Percentiles rank a stretch among this genome's conserved stretches.
These are phyloP conservation scores for Rhypophila decipiens DNA, from an alignment of 495 filamentous ascomycete genomes.

Conservation along the genomic window DNA sequence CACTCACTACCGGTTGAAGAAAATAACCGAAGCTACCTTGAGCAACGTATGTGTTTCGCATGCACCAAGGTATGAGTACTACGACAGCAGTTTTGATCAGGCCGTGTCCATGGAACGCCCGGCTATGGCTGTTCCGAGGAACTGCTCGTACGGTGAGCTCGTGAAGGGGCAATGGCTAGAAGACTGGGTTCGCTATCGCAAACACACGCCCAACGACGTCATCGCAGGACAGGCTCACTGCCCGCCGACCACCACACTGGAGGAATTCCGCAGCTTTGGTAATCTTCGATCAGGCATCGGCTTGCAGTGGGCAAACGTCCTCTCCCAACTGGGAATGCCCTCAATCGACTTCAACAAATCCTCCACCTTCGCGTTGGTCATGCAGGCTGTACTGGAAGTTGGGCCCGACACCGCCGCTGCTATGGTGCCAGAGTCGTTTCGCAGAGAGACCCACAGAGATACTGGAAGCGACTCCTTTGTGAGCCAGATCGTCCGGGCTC, in stretches of 20 bases:
- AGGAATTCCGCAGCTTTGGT: constrained; percentile 46
- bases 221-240: constrained; percentile 40
- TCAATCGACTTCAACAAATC: constrained; percentile 41
- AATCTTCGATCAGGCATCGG: constrained; percentile 39
- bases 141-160: too few relatives aligned
- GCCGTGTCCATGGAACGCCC: background rate
- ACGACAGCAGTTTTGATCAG: constrained; percentile 4
- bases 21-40: constrained; percentile 18
- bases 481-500: background rate
- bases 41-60: constrained; percentile 39
- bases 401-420: constrained; percentile 20
- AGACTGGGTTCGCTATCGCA: constrained; percentile 6
- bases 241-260: constrained; percentile 37
- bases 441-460: constrained; percentile 4
- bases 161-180: too few relatives aligned
- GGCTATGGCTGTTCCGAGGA: constrained; percentile 29
- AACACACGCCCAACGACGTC: constrained; percentile 33
- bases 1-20: constrained; percentile 8
- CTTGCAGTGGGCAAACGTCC: constrained; percentile 52
- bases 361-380: constrained; percentile 38
- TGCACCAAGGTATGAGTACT: constrained; percentile 34
- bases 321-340: constrained; percentile 41
- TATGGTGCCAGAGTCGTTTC: background rate
- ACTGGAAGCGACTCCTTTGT: background rate
- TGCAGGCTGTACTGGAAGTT: constrained; percentile 46